Evolutionary conservation across 1,284 basidiomycete genomes (phyloP).

Genomic region (Crucibulum cyathiforme): DNA sequence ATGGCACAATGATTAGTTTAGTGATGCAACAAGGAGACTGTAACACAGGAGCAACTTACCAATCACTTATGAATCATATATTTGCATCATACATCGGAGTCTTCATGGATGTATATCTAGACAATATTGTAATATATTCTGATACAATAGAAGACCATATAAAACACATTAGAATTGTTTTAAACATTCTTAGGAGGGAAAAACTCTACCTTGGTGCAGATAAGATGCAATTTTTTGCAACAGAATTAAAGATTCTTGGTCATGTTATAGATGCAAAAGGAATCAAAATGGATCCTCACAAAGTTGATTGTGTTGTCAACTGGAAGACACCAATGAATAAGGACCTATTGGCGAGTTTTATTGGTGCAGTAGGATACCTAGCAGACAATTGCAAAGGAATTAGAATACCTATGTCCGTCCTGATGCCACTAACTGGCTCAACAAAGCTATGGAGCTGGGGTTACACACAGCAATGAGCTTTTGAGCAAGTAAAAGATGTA

Average conservation of each 20-base stretch:
- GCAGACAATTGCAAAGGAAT: background rate
- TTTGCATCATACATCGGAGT: no score
- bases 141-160: slow-evolving; percentile 37
- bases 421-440: background rate
- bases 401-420: background rate
- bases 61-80: no score
- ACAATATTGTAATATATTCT: slow-evolving; percentile 17
- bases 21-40: no score
- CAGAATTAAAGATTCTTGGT: background rate
- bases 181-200: slow-evolving; percentile 23
- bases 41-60: no score
- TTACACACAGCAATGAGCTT: background rate
- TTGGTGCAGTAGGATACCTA: background rate
- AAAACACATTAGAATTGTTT: slow-evolving; percentile 27
- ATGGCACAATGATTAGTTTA: no score
- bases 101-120: slow-evolving; percentile 17
- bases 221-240: slow-evolving; percentile 9
- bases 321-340: background rate
- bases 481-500: background rate
- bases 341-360: background rate
- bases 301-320: background rate
- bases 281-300: background rate
- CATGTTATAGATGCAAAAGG: background rate
- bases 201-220: slow-evolving; percentile 32
- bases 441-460: background rate